Evolutionary conservation across 2,329 filamentous ascomycete genomes (phyloP), one percentile per base, ranked within the genome.

Genomic region (Aspergillaceae sp.): DNA sequence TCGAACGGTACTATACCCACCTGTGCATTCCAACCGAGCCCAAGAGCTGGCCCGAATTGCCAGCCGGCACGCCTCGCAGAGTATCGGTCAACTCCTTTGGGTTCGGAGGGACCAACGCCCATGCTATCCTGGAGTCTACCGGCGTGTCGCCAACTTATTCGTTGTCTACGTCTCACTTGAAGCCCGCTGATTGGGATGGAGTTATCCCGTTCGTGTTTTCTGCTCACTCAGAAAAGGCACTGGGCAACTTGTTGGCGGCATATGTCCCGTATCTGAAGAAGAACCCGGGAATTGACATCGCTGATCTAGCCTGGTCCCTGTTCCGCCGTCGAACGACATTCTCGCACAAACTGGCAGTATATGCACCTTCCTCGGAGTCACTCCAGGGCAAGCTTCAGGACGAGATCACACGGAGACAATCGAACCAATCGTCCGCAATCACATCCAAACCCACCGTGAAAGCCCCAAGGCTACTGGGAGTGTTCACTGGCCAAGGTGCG

Each of bases 31-130:
- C 44, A 2, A 29, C 41, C 1, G 32, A 44, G 9, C 10, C 42
- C 2, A 33, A 41, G 2, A 43, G 51, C 6, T 61, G 60, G 55
- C 56, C 59, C 0, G 38, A 29, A 19, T 34, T 29, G n/a, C 41
- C 45, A 5, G 40, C 34, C 3, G 49, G 52, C 7, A n/a, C 11
- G 1, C 34, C 34, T 5, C 7, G 28, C n/a, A 44, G 58, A 30
- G 50, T 53, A 10, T 55, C 53, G 27, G 51, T 64, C 8, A 64
- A 63, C 41, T 53, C 46, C 1, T 62, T 62, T 44, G 61, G 62
- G 2, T 56, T 58, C 52, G 40, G 51, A 2, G 51, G 51, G 5
- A 32, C 43, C 5, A 53, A 53, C 29, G 46, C 43, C 0, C 51
- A 53, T 35, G 48, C 42, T 11, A 45, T 40, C 9, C 27, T 42